Base-by-base conservation (phyloP, 441 rosid species). In the Metrosideros polymorpha region DNA sequence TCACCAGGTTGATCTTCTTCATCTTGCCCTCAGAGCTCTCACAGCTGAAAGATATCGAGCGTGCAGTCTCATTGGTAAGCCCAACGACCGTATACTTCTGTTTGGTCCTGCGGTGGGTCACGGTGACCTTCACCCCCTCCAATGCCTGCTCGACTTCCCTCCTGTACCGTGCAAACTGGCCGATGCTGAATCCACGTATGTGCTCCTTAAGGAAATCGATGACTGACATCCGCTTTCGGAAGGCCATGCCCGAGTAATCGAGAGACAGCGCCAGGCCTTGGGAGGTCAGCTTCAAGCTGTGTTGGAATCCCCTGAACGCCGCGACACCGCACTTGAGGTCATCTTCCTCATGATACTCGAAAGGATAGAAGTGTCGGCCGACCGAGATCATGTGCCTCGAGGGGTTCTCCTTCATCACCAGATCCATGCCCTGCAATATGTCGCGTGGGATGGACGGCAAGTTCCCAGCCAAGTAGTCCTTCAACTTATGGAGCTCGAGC, bases 401-500 rank as follows among this genome's bases (percentile, higher is more conserved):
- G 7, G 99, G 95, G 87, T 97, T 94, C 93, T 97, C 99, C 90
- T 97, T 97, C 98, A 97, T 92, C 83, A 96, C 97, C 4, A 96
- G 90, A 91, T 97, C 99, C 96, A 97, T 82, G 30, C 96, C 99
- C 88, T 95, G 99, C 91, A 94, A 85, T 42, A 96, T 92, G 76
- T 96, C 98, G 51, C 99, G 96, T 18, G 98, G 98, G 7, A 90
- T 83, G 0, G 90, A 82, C 49, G 85, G 77, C 7, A 90, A 87
- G 1, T 84, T 54, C 53, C 95, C 94, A 1, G 86, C 86, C 88
- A 94, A 89, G 89, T 95, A 96, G 56, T 93, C 95, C 91, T 89
- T 90, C 93, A 96, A 85, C 87, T 94, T 93, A 85, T 86, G 29
- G 53, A 94, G 89, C 92, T 89, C 91, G 63, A 95, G 94, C 89